Evolutionary conservation across 2,329 filamentous ascomycete species (phyloP).

Genomic region (Calonectria leucothoes): DNA sequence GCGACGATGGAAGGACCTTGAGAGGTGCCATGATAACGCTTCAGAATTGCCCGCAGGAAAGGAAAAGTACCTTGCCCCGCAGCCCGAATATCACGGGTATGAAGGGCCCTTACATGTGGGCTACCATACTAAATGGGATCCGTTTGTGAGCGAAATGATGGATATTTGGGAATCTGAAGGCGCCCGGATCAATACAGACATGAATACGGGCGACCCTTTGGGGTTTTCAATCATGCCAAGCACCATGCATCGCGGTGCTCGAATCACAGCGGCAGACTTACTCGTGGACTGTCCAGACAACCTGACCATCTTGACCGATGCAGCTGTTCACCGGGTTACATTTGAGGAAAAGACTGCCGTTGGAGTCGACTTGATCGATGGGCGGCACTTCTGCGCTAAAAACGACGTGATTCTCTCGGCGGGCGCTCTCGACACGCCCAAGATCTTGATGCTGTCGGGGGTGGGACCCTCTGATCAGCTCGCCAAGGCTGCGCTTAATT

Average conservation of each 20-base stretch:
- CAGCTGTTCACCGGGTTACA: constrained; percentile 32
- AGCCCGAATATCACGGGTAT: constrained; percentile 59
- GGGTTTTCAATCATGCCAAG: constrained; percentile 64
- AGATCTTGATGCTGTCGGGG: constrained; percentile 51
- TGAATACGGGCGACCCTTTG: constrained; percentile 69
- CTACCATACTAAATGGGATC: constrained; percentile 61
- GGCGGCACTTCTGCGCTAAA: constrained; percentile 31
- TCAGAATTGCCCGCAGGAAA: constrained; percentile 47
- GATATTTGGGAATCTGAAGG: constrained; percentile 62
- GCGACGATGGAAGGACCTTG: constrained; percentile 62
- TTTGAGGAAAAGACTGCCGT: constrained; percentile 31
- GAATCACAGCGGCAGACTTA: constrained; percentile 64
- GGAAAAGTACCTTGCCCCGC: constrained; percentile 61
- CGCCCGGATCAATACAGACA: constrained; percentile 62
- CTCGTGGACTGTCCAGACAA: constrained; percentile 59
- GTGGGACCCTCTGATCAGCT: background rate
- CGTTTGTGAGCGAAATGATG: constrained; percentile 56
- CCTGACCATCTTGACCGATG: constrained; percentile 34
- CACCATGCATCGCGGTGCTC: constrained; percentile 59
- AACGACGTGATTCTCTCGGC: constrained; percentile 58
- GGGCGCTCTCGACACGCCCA: constrained; percentile 54
- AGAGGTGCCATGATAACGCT: constrained; percentile 58
- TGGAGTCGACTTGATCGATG: constrained; percentile 24
- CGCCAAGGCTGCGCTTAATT: too few relatives aligned
- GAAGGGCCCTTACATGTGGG: constrained; percentile 60